A percentile compares a stretch with the other conserved stretches of the same genome.
These are phyloP conservation scores for Cutaneotrichosporon mucoides DNA, from an alignment of 1,284 basidiomycete species.

Conservation along the genomic window DNA sequence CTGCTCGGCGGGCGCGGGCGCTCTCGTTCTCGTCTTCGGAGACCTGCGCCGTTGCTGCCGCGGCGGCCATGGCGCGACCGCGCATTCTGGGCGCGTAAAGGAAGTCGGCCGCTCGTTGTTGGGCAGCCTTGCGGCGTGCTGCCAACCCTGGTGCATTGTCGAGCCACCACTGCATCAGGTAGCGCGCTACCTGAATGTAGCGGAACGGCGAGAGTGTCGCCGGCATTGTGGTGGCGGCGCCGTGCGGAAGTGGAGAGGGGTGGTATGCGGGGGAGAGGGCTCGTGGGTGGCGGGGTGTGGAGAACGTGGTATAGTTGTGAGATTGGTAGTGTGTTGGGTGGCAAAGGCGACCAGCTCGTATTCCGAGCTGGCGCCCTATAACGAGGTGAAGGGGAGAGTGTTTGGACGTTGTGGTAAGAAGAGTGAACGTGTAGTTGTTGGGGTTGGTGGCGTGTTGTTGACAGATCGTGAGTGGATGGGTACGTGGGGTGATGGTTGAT, in stretches of 20 bases:
- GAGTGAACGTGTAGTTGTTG: background rate
- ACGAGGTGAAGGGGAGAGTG: background rate
- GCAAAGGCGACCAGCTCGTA: constrained; percentile 6
- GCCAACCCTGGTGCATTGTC: constrained; percentile 25
- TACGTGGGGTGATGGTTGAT: background rate
- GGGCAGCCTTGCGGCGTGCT: constrained; percentile 25
- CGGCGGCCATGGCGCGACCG: constrained; percentile 2
- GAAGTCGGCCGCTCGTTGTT: constrained; percentile 17
- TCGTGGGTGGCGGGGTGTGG: constrained; percentile 2
- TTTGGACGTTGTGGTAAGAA: background rate
- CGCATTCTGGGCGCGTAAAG: constrained; percentile 11
- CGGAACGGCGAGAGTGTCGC: constrained; percentile 43
- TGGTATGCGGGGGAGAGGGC: no score
- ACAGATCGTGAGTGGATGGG: background rate
- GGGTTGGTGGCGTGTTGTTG: background rate
- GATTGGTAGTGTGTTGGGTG: constrained; percentile 1
- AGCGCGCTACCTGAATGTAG: constrained; percentile 40
- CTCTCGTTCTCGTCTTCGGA: constrained; percentile 1
- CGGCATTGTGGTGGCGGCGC: constrained; percentile 18
- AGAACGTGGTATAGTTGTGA: background rate
- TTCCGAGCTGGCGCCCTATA: background rate
- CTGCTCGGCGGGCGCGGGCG: background rate
- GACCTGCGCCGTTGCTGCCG: background rate
- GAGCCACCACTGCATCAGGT: constrained; percentile 39
- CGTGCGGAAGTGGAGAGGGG: no score